Evolutionary conservation across 108 stramenopile genomes (phyloP).

Genomic region (Fragilariopsis cylindrus): DNA sequence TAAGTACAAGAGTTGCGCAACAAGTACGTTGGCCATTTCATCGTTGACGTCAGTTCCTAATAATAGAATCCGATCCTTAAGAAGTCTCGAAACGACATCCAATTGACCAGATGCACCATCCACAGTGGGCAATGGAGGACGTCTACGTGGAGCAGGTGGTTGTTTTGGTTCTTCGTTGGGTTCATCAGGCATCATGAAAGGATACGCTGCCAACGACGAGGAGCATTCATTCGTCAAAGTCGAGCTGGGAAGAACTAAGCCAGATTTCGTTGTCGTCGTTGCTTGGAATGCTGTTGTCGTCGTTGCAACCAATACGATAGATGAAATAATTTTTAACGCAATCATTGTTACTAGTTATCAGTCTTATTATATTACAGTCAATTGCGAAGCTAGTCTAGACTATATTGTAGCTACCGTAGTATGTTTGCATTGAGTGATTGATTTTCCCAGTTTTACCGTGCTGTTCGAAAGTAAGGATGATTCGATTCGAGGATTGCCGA

Average conservation of each 20-base stretch:
- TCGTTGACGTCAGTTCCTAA: constrained; percentile 91
- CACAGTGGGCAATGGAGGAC: constrained; percentile 56
- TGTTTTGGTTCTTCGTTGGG: constrained; percentile 26
- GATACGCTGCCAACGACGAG: neutral
- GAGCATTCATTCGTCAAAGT: neutral
- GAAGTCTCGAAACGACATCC: constrained; percentile 91
- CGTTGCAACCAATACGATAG: neutral
- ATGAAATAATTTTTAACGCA: neutral
- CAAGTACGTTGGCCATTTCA: constrained; percentile 93
- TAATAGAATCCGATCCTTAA: constrained; percentile 93
- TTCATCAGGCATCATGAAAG: constrained; percentile 53
- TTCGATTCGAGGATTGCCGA: neutral
- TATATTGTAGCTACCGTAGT: too few relatives aligned
- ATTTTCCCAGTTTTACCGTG: too few relatives aligned
- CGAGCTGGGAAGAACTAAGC: neutral
- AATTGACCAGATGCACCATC: constrained; percentile 82
- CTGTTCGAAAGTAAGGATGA: neutral
- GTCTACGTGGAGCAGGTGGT: constrained; percentile 47
- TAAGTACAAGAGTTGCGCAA: constrained; percentile 91
- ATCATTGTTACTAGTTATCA: constrained; percentile 12
- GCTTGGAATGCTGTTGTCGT: constrained; percentile 1
- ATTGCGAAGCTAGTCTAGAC: too few relatives aligned
- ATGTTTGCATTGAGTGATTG: too few relatives aligned
- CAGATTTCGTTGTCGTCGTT: neutral
- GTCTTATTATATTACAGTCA: neutral